Evolutionary conservation across 2,329 filamentous ascomycete genomes (phyloP), one percentile per base, ranked within the genome.

Genomic region (Phialophora verrucosa): DNA sequence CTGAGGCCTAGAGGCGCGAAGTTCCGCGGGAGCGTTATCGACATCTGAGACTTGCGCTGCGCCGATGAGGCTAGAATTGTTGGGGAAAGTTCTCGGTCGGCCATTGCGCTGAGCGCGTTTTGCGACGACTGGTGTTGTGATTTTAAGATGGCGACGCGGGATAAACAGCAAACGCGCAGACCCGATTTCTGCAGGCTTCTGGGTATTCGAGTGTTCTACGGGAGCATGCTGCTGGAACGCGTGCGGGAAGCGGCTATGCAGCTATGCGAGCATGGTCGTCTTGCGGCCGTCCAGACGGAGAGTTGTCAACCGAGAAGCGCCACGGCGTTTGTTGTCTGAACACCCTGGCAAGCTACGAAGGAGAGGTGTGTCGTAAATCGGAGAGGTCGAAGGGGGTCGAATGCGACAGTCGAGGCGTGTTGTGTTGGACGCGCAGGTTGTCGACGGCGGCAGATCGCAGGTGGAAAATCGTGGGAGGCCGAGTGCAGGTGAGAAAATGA

Each of bases 11-110:
- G 49, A 23, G 71, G 71, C 11, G 78, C 80, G 72, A 82, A 82
- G 72, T 81, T 81, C 69, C 82, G 81, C 31, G 80, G 80, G 29
- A 82, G 72, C 27, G 80, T 82, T 62, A 79, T 80, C 65, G 80
- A 82, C 60, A 81, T 74, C 23, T 76, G 77, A 60, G 74, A 72
- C 66, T 76, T 78, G 70, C 76, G 76, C 66, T 76, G 74, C 68
- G 77, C 75, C 14, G 66, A 68, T 23, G 67, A 71, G 44, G 70
- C 57, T 59, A 68, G 42, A 12, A 71, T 64, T 25, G 68, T 70
- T 4, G 71, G 71, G 20, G 71, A 73, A 8, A 62, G 56, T 60
- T 73, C 64, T 57, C 67, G 63, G 59, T 67, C 59, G 57, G 68
- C 68, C 69, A 71, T 71, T 54, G 53, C 61, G 25, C 27, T 53